Evolutionary conservation across 2,329 filamentous ascomycete genomes (phyloP), one percentile per base, ranked within the genome.

Genomic region (Diaporthe destruens): DNA sequence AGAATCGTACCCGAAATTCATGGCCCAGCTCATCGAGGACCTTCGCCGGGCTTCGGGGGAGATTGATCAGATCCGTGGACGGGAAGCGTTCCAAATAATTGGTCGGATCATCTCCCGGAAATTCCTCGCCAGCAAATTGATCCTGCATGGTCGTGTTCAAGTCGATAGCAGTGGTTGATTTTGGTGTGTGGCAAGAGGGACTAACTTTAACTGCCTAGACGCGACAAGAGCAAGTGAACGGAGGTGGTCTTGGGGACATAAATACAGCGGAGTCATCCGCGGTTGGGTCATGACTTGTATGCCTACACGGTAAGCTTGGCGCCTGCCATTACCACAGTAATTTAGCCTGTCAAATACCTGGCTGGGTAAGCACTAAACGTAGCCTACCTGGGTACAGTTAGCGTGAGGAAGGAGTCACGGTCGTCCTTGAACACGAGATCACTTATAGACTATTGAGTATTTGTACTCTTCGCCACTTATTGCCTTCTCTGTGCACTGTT

Each of bases 11-110:
- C 59, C 11, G 16, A 25, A 63, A 63, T 49, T 63, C 25, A 34
- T 63, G 59, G 25, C 59, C 59, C 25, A 63, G 59, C 42, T 63
- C 59, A 49, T 47, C 59, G 25, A 63, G 59, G 18, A 63, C 59
- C 59, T 49, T 63, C 18, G 25, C 11, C 18, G 59, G 59, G 42
- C 59, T 63, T 16, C 59, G 59, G 7, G 59, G 4, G 42, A 63
- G 9, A 23, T 63, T 42, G 49, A 23, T 23, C 42, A 25, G 42
- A 49, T 2, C 25, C 42, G 1, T 16, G 11, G 3, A 6, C 36
- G 8, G 14, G 12, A 12, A n/a, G 36, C n/a, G 12, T 39, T 63
- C 14, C 3, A n/a, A 1, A 29, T 63, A 49, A 18, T 49, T 49
- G 25, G 25, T 2, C 18, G 25, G 25, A 49, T 63, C 42, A 63